Conservation (phyloP, 306 rosid species). For the Arachis hypogaea region DNA sequence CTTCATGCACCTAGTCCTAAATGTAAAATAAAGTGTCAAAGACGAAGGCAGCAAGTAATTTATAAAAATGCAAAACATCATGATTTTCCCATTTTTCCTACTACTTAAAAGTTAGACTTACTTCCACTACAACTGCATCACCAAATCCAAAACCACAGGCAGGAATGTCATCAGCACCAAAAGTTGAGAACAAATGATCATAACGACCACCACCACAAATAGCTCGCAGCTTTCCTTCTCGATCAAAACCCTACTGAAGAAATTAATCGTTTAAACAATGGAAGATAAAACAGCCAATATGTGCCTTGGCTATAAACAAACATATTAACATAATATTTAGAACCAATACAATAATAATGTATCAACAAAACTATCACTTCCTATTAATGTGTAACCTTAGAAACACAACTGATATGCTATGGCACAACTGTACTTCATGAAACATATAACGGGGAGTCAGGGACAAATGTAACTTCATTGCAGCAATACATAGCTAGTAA, state of each 20-base stretch:
- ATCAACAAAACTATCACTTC: constrained; percentile 9
- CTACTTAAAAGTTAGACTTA: constrained; percentile 48
- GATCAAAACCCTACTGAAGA: constrained; percentile 80
- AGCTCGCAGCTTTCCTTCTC: constrained; percentile 94
- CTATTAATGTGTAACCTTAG: constrained; percentile 3
- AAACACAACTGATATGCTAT: no score
- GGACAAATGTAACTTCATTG: constrained; percentile 27
- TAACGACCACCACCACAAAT: constrained; percentile 97
- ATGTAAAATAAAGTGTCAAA: neutral
- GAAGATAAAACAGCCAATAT: constrained; percentile 27
- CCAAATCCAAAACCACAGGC: constrained; percentile 99
- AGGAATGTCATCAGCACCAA: constrained; percentile 89
- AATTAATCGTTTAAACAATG: constrained; percentile 32
- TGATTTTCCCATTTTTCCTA: constrained; percentile 25
- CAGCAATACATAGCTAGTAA: constrained; percentile 25
- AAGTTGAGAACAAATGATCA: constrained; percentile 86
- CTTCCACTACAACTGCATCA: constrained; percentile 96
- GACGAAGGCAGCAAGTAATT: constrained; percentile 23
- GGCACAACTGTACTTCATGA: no score
- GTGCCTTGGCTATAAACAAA: constrained; percentile 25
- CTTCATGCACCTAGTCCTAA: constrained; percentile 24
- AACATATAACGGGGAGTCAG: no score
- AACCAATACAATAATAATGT: neutral
- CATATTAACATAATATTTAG: constrained; percentile 27
- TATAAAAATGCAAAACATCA: constrained; percentile 28